Evolutionary conservation across 352 stramenopile species (phyloP).

Genomic region (Globisporangium uncinulatum): DNA sequence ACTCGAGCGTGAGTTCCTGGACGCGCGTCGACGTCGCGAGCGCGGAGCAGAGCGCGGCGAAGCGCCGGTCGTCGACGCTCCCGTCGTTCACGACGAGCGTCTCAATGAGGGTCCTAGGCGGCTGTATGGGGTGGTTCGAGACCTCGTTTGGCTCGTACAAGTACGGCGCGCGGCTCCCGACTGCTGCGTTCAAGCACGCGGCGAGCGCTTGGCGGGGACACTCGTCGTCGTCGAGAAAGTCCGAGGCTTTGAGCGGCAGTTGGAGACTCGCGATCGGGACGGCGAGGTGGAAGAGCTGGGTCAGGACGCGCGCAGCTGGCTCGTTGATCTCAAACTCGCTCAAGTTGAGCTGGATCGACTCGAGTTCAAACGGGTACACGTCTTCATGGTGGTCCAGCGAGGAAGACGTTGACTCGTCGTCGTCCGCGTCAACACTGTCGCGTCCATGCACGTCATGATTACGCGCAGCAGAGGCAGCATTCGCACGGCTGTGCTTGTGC

Average conservation of each 20-base stretch:
- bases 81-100: constrained; percentile 12
- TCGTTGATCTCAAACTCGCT: constrained; percentile 33
- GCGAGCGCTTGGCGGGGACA: constrained; percentile 24
- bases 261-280: constrained; percentile 25
- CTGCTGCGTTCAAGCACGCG: constrained; percentile 15
- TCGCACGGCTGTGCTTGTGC: not conserved
- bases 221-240: constrained; percentile 27
- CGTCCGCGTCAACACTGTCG: not conserved
- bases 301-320: constrained; percentile 15
- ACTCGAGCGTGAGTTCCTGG: constrained; percentile 12
- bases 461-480: no score
- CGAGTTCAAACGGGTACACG: constrained; percentile 18
- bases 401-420: not conserved
- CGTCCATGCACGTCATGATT: not conserved
- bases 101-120: not conserved
- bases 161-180: not conserved
- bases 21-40: constrained; percentile 7
- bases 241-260: constrained; percentile 22
- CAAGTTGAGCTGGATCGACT: constrained; percentile 29
- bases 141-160: not conserved
- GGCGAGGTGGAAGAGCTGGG: constrained; percentile 17
- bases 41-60: constrained; percentile 8
- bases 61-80: constrained; percentile 12
- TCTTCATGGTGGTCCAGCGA: no score
- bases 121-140: not conserved